These are phyloP conservation scores for Colletotrichum sublineola DNA, from an alignment of 2,329 filamentous ascomycete species.

Conservation along the genomic window DNA sequence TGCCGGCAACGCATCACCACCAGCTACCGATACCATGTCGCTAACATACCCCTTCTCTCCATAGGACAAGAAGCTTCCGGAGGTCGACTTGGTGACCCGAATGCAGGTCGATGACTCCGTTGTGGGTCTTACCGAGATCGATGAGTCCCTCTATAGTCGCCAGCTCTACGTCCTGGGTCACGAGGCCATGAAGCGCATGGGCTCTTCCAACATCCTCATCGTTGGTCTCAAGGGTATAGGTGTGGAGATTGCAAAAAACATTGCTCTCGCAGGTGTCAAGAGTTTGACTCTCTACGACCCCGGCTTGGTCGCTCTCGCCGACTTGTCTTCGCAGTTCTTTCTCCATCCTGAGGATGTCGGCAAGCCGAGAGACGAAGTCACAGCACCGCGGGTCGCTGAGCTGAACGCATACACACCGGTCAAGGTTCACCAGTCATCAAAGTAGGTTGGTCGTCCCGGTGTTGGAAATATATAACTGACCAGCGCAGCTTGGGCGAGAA, in stretches of 20 bases:
- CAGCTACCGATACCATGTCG: constrained; percentile 1
- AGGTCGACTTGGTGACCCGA: constrained; percentile 73
- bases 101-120: constrained; percentile 76
- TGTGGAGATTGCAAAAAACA: constrained; percentile 98
- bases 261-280: constrained; percentile 97
- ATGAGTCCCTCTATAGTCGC: constrained; percentile 80
- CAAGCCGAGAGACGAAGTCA: constrained; percentile 89
- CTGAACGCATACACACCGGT: constrained; percentile 97
- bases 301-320: constrained; percentile 83
- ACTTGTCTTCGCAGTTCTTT: constrained; percentile 98
- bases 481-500: constrained; percentile 77
- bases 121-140: constrained; percentile 71
- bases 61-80: constrained; percentile 66
- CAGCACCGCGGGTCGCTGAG: constrained; percentile 90
- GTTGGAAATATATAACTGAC: neutral
- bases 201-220: constrained; percentile 92
- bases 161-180: constrained; percentile 80
- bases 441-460: constrained; percentile 54
- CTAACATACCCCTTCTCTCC: constrained; percentile 40
- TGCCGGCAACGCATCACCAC: neutral
- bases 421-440: constrained; percentile 74
- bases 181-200: constrained; percentile 98
- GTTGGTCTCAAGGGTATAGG: constrained; percentile 93
- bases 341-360: constrained; percentile 89
- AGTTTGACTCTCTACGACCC: constrained; percentile 95